Conservation (phyloP, 2,329 filamentous ascomycete genomes). For the Claviceps sp. region DNA sequence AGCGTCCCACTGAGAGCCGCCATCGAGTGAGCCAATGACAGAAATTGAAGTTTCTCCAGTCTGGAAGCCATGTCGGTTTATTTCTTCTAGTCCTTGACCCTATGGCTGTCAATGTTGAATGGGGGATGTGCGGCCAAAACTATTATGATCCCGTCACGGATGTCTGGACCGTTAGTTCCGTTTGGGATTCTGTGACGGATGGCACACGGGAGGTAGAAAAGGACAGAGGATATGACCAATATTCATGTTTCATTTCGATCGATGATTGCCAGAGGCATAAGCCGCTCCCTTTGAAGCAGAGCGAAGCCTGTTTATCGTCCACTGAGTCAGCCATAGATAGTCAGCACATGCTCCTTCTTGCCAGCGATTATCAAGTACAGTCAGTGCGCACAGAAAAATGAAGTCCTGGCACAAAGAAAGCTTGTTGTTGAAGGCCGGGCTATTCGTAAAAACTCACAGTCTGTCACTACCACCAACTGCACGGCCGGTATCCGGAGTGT, state of each 20-base stretch:
- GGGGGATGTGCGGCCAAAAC: background rate
- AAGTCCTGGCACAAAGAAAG: conserved; percentile 70
- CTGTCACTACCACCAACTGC: conserved; percentile 71
- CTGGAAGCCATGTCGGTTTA: background rate
- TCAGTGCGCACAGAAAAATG: conserved; percentile 69
- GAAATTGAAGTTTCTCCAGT: background rate
- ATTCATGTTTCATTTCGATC: conserved; percentile 20
- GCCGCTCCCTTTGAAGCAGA: conserved; percentile 62
- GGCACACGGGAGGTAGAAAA: conserved; percentile 1
- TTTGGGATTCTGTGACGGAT: conserved; percentile 5
- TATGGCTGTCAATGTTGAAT: background rate
- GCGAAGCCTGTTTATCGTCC: conserved; percentile 73
- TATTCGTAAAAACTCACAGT: conserved; percentile 74
- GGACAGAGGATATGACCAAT: conserved; percentile 2
- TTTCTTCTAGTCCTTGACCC: background rate
- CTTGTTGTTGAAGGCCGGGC: conserved; percentile 24
- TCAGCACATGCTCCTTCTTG: conserved; percentile 58
- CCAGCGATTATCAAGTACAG: conserved; percentile 62
- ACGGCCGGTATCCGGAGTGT: conserved; percentile 60
- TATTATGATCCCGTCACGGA: background rate
- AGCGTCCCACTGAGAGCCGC: background rate
- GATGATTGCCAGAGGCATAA: conserved; percentile 27
- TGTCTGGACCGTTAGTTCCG: conserved; percentile 2
- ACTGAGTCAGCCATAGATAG: conserved; percentile 70
- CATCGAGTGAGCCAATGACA: background rate